These are phyloP conservation scores for Pyrenochaeta sp. DNA, from an alignment of 2,329 filamentous ascomycete species.

Conservation along the genomic window DNA sequence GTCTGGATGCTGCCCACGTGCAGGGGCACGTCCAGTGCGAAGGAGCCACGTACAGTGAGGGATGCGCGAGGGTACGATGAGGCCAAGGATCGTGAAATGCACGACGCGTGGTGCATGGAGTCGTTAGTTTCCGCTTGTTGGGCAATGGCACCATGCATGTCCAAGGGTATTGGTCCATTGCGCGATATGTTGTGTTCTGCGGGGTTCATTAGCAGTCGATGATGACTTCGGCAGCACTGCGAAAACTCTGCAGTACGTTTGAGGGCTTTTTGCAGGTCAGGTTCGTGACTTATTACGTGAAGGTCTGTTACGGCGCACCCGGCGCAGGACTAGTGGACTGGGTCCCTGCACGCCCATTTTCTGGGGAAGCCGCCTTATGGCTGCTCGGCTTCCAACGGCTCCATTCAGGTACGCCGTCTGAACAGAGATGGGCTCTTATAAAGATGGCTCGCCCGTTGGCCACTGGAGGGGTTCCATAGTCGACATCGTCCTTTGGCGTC, in stretches of 20 bases:
- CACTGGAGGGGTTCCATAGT: not conserved
- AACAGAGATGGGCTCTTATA: conserved; percentile 1
- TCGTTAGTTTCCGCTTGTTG: not conserved
- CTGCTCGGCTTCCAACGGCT: conserved; percentile 21
- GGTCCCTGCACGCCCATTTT: conserved; percentile 9
- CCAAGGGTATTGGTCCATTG: conserved; percentile 7
- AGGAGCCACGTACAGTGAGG: conserved; percentile 37
- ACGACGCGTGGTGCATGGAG: conserved; percentile 14
- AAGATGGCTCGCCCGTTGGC: not conserved
- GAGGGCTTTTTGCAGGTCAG: conserved; percentile 28
- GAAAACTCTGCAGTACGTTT: conserved; percentile 34
- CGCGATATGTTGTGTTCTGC: conserved; percentile 24
- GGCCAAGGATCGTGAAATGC: conserved; percentile 44
- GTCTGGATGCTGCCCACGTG: conserved; percentile 31
- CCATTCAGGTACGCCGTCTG: conserved; percentile 23
- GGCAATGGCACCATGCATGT: not conserved
- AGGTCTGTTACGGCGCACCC: conserved; percentile 4
- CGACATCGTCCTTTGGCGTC: not conserved
- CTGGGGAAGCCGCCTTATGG: conserved; percentile 14
- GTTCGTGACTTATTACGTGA: conserved; percentile 37
- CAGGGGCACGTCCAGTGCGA: conserved; percentile 30
- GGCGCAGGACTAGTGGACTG: too few relatives aligned
- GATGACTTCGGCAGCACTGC: conserved; percentile 10
- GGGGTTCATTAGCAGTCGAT: conserved; percentile 7
- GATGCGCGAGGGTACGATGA: conserved; percentile 1